Percentiles rank a stretch among this genome's conserved stretches.
These are phyloP conservation scores for Aureobasidium vineae DNA, from an alignment of 2,329 filamentous ascomycete genomes.

Conservation along the genomic window DNA sequence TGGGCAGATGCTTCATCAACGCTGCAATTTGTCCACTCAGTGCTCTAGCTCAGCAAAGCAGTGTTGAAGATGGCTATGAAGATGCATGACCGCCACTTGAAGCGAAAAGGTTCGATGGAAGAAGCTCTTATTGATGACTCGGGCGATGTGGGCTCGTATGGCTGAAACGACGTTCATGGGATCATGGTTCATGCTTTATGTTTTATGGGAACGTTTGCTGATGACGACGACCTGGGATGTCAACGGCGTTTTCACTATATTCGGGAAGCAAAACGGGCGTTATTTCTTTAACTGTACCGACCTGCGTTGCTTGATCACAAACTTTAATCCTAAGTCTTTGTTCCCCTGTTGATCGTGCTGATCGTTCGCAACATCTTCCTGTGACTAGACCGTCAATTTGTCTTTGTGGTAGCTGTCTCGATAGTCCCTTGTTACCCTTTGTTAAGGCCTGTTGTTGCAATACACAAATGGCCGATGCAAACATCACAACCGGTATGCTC, in stretches of 20 bases:
- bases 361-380: slow-evolving; percentile 5
- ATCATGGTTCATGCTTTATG: slow-evolving; percentile 12
- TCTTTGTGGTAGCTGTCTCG: no score
- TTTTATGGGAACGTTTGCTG: slow-evolving; percentile 4
- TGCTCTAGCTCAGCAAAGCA: not conserved
- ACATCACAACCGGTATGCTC: not conserved
- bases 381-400: not conserved
- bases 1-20: slow-evolving; percentile 19
- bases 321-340: not conserved
- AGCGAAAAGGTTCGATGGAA: not conserved
- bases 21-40: not conserved
- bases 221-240: not conserved
- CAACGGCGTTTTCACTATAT: not conserved
- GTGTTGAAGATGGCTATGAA: not conserved
- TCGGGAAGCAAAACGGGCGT: slow-evolving; percentile 18
- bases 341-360: slow-evolving; percentile 3
- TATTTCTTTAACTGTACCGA: not conserved
- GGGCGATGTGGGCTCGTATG: not conserved
- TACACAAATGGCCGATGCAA: not conserved
- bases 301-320: slow-evolving; percentile 17
- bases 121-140: not conserved
- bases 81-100: not conserved
- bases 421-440: not conserved
- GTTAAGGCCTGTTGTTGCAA: no score
- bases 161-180: slow-evolving; percentile 5